phyloP scores from a whole-genome alignment of 2,329 filamentous ascomycete genomes.

The Malbranchea zuffiana region DNA sequence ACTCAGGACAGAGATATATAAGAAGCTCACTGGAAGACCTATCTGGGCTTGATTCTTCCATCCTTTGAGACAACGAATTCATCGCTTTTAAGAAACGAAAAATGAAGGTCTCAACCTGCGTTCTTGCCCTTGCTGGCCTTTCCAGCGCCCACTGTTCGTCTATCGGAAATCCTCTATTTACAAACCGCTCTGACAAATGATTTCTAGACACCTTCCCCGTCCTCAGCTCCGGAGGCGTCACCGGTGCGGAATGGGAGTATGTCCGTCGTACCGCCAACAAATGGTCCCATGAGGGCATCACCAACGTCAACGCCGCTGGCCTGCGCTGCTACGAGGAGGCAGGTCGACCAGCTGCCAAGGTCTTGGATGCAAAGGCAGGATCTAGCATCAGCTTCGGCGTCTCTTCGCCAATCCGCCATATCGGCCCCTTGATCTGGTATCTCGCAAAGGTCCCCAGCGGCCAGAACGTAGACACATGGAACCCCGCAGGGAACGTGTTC shows the following conservation, averaged over 20 bases:
- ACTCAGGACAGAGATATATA: no score
- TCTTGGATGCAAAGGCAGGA: conserved; percentile 29
- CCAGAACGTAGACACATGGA: conserved; percentile 30
- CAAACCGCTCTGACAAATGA: not conserved
- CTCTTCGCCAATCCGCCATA: conserved; percentile 35
- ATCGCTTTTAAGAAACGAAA: not conserved
- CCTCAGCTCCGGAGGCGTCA: not conserved
- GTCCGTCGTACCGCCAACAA: conserved; percentile 1
- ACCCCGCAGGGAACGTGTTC: conserved; percentile 31
- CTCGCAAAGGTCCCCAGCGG: conserved; percentile 33
- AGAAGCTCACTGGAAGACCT: no score
- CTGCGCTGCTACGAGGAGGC: conserved; percentile 1
- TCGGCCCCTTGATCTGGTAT: conserved; percentile 33
- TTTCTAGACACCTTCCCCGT: conserved; percentile 2
- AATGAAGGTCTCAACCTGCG: conserved; percentile 1
- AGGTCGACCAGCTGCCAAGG: conserved; percentile 8
- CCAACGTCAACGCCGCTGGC: not conserved
- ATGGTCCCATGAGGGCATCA: conserved; percentile 4
- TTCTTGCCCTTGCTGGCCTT: not conserved
- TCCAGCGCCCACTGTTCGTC: conserved; percentile 1
- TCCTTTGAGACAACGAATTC: no score
- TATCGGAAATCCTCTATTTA: not conserved
- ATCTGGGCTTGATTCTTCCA: no score
- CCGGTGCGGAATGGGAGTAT: conserved; percentile 1
- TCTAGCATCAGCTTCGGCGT: conserved; percentile 37